Percentiles rank a stretch among this genome's conserved stretches.
phyloP scores from a whole-genome alignment of 805 yeast genomes.

The Cyberlindnera japonica region DNA sequence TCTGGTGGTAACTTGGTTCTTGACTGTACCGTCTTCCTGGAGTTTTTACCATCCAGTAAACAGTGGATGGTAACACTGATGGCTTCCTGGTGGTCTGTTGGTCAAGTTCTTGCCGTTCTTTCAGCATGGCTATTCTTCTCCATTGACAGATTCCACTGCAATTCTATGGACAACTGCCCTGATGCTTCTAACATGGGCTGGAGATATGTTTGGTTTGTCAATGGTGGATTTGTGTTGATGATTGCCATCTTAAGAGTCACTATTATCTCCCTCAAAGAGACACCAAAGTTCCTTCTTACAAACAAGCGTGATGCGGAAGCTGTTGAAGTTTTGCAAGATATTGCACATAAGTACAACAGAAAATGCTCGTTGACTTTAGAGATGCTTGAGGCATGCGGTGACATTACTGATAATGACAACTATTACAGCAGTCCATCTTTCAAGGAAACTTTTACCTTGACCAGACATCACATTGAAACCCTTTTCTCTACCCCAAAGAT shows the following conservation, averaged over 20 bases:
- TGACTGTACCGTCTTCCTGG: constrained; percentile 47
- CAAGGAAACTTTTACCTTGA: constrained; percentile 28
- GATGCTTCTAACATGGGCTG: constrained; percentile 47
- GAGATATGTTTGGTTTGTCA: constrained; percentile 51
- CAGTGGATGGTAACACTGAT: constrained; percentile 48
- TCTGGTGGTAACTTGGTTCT: constrained; percentile 52
- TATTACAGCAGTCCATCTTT: constrained; percentile 27
- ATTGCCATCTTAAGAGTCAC: constrained; percentile 46
- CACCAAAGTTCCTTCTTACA: constrained; percentile 50
- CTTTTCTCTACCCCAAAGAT: constrained; percentile 41
- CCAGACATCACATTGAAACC: constrained; percentile 36
- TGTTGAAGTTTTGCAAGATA: constrained; percentile 36
- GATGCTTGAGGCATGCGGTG: constrained; percentile 42
- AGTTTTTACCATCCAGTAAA: constrained; percentile 44
- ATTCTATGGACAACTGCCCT: constrained; percentile 37
- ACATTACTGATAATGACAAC: constrained; percentile 29
- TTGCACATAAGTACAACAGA: constrained; percentile 45
- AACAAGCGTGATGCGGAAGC: constrained; percentile 49
- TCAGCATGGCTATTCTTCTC: constrained; percentile 48
- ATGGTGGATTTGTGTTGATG: constrained; percentile 45
- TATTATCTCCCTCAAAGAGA: constrained; percentile 41
- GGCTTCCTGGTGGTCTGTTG: constrained; percentile 56
- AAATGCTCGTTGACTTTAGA: constrained; percentile 40
- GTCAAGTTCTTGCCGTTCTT: constrained; percentile 46
- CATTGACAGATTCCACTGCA: constrained; percentile 44